phyloP scores from a whole-genome alignment of 768 basidiomycete species.

The Lactarius indigo region DNA sequence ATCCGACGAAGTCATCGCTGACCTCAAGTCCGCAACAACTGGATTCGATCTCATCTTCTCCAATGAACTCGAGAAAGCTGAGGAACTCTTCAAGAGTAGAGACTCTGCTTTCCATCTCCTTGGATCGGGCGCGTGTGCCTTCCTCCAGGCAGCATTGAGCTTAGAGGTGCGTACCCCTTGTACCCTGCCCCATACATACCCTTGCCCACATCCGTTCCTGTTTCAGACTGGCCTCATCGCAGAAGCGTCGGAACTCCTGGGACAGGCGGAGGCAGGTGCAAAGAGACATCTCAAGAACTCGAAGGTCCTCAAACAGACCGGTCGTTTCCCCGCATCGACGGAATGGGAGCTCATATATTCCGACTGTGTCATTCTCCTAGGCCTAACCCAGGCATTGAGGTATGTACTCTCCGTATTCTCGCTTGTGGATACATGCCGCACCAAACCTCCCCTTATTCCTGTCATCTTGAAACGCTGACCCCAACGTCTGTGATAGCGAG shows the following conservation, averaged over 20 bases:
- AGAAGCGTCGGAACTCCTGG: conserved; percentile 56
- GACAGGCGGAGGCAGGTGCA: conserved; percentile 57
- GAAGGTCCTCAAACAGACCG: conserved; percentile 33
- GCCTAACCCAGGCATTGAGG: conserved; percentile 69
- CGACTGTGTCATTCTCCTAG: conserved; percentile 66
- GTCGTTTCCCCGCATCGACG: conserved; percentile 55
- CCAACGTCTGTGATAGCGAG: conserved; percentile 45
- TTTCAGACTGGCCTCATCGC: conserved; percentile 55
- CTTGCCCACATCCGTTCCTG: neutral
- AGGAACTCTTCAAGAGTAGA: conserved; percentile 43
- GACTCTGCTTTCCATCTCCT: conserved; percentile 71
- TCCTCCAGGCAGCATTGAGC: conserved; percentile 75
- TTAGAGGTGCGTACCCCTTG: conserved; percentile 55
- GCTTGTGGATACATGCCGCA: neutral
- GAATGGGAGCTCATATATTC: conserved; percentile 79
- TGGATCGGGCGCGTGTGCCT: conserved; percentile 67
- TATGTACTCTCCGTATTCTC: conserved; percentile 30
- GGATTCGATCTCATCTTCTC: conserved; percentile 70
- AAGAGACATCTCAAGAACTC: conserved; percentile 46
- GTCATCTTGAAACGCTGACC: conserved; percentile 3
- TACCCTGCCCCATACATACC: neutral
- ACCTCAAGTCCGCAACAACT: conserved; percentile 36
- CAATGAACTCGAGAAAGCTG: conserved; percentile 58
- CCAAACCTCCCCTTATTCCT: neutral
- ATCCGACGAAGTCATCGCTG: conserved; percentile 31